Evolutionary conservation across 345 rosid species (phyloP).

Genomic region (Eucalyptus viminalis): DNA sequence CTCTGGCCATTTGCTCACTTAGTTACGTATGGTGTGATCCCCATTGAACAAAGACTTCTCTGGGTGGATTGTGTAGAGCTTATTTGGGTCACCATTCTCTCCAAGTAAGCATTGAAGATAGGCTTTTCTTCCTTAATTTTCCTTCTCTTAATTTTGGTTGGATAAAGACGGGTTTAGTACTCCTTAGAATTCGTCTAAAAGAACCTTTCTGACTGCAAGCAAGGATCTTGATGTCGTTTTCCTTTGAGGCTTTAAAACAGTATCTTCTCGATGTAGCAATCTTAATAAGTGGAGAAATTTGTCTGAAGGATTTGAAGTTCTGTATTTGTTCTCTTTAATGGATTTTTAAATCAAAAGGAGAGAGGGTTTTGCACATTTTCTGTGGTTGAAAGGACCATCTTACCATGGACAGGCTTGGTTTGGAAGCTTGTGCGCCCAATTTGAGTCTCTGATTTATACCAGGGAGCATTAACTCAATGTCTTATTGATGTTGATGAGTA

Average conservation of each 20-base stretch:
- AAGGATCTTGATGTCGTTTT: neutral
- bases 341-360: neutral
- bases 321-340: neutral
- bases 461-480: neutral
- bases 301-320: neutral
- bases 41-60: conserved; percentile 84
- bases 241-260: neutral
- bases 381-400: neutral
- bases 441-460: neutral
- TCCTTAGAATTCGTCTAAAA: neutral
- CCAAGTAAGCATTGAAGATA: conserved; percentile 39
- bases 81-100: conserved; percentile 88
- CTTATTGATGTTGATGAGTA: neutral
- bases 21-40: conserved; percentile 71
- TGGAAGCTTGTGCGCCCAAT: neutral
- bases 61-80: conserved; percentile 96
- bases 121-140: neutral
- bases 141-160: neutral
- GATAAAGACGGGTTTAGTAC: neutral
- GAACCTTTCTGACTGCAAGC: neutral
- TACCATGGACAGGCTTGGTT: neutral
- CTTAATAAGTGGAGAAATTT: neutral
- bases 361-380: neutral
- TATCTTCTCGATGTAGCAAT: neutral
- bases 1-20: conserved; percentile 96